Evolutionary conservation across 768 basidiomycete species (phyloP).

Genomic region (Dendrothele bispora): DNA sequence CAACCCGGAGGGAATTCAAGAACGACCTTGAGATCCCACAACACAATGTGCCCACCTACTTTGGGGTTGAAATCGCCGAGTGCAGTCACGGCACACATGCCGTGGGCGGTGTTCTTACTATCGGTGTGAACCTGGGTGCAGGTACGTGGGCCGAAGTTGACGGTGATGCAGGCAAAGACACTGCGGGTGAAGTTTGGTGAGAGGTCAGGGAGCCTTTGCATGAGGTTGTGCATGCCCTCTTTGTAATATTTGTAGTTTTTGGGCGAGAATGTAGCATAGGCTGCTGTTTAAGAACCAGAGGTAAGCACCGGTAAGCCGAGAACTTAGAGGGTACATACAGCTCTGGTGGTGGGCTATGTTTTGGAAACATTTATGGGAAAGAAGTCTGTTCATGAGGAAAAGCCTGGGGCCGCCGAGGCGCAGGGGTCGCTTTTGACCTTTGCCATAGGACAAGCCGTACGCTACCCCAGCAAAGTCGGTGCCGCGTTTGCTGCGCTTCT

Average conservation of each 20-base stretch:
- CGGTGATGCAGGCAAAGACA: not conserved
- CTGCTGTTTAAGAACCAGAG: not conserved
- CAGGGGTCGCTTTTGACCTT: not conserved
- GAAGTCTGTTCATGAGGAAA: not conserved
- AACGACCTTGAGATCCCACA: conserved; percentile 11
- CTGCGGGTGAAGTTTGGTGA: conserved; percentile 3
- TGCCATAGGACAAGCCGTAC: not conserved
- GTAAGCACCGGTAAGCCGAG: not conserved
- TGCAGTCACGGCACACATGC: conserved; percentile 19
- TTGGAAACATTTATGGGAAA: not conserved
- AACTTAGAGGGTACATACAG: not conserved
- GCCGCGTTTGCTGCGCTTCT: not conserved
- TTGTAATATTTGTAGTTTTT: too few species aligned
- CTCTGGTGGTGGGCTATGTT: not conserved
- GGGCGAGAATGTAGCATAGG: too few species aligned
- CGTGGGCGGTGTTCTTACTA: conserved; percentile 13
- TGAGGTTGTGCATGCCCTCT: too few species aligned
- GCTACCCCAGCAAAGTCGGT: not conserved
- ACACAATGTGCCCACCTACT: too few species aligned
- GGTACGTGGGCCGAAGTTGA: not conserved
- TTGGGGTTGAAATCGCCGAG: conserved; percentile 15
- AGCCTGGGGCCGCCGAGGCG: not conserved
- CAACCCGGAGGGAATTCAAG: conserved; percentile 15
- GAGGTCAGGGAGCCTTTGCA: too few species aligned
- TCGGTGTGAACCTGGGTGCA: conserved; percentile 14